Evolutionary conservation across 169 alveolate species (phyloP).

Genomic region (Cryptosporidium bovis): DNA sequence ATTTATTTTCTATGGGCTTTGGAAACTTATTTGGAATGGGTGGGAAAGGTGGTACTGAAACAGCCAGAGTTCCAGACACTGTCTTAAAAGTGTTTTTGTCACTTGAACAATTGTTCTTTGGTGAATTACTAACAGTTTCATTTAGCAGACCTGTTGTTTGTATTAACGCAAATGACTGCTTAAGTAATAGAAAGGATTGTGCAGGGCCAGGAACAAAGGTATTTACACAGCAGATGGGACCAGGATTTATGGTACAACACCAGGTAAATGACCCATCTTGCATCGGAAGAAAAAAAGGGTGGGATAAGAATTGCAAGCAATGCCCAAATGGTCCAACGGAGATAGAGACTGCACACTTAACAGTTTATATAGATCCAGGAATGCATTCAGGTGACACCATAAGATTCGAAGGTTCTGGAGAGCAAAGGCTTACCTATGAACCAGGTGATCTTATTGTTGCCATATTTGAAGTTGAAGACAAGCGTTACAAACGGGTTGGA

Average conservation of each 20-base stretch:
- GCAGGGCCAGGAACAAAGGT: slow-evolving; percentile 83
- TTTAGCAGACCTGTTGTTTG: slow-evolving; percentile 81
- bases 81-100: slow-evolving; percentile 77
- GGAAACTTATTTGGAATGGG: slow-evolving; percentile 86
- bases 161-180: slow-evolving; percentile 84
- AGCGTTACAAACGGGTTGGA: slow-evolving; percentile 81
- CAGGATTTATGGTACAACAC: slow-evolving; percentile 87
- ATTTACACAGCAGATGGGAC: slow-evolving; percentile 85
- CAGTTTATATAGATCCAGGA: slow-evolving; percentile 78
- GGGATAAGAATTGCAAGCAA: slow-evolving; percentile 83
- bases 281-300: slow-evolving; percentile 85
- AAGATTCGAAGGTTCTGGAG: slow-evolving; percentile 85
- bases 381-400: slow-evolving; percentile 82
- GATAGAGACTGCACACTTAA: slow-evolving; percentile 72
- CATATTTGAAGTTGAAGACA: slow-evolving; percentile 80
- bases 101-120: slow-evolving; percentile 83
- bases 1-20: slow-evolving; percentile 93
- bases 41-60: slow-evolving; percentile 78
- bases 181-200: slow-evolving; percentile 82
- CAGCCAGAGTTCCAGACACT: slow-evolving; percentile 82
- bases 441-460: slow-evolving; percentile 83
- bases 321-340: slow-evolving; percentile 84
- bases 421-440: slow-evolving; percentile 83
- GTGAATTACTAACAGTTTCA: slow-evolving; percentile 79
- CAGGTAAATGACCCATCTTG: slow-evolving; percentile 86